Evolutionary conservation across 192 early-diverging fungal species (phyloP), one percentile per base, ranked within the genome.

Genomic region (Gamsiella multidivaricata): DNA sequence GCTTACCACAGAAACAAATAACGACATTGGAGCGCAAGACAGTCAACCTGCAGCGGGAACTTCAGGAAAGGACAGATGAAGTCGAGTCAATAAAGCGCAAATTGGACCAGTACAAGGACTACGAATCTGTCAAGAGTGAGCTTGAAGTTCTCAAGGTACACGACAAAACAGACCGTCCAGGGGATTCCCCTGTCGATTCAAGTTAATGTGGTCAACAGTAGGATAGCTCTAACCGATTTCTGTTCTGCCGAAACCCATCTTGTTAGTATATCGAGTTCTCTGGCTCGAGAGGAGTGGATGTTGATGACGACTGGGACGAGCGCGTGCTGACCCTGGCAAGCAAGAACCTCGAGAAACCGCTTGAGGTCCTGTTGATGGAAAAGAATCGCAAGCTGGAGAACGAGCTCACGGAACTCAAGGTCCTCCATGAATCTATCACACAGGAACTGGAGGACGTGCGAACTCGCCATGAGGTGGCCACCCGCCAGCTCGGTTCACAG

Each of bases 111-210:
- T 91, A 83, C 69, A 88, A 89, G 8, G 94, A 97, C 65, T 97
- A 97, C 51, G 91, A 94, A 55, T 89, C 93, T 64, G 88, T 96
- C 36, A 93, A 93, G 73, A 85, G 90, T 36, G 96, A 98, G 62
- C 82, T 98, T 28, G 91, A 93, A 22, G 85, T 98, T 45, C 82
- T 94, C 57, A 94, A 93, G 80, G 91, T 89, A 68, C 72, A 50
- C 33, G 53, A 9, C 34, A 2, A 33, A 18, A 29, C n/a, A n/a
- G n/a, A n/a, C n/a, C n/a, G n/a, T n/a, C n/a, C n/a, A n/a, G n/a
- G n/a, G n/a, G n/a, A n/a, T n/a, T n/a, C n/a, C n/a, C n/a, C n/a
- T n/a, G n/a, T n/a, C n/a, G n/a, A n/a, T n/a, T n/a, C n/a, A n/a
- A n/a, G n/a, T n/a, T n/a, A n/a, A n/a, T n/a, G n/a, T n/a, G n/a